phyloP scores from a whole-genome alignment of 2,329 filamentous ascomycete species.

The Dendrostoma leiphaemia region DNA sequence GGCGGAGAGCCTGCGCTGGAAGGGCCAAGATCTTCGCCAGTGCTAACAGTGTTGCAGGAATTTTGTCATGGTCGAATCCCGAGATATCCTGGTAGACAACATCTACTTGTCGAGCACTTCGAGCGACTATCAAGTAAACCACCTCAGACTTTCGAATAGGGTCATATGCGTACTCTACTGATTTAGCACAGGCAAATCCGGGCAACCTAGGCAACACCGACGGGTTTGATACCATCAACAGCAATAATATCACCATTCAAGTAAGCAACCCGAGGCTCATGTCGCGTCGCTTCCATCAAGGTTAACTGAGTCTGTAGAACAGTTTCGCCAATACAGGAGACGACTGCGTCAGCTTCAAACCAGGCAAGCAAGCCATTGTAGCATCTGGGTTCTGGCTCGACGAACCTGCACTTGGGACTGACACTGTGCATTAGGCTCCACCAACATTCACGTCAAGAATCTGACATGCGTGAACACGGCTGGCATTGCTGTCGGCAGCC shows the following conservation, averaged over 20 bases:
- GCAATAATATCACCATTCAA: slow-evolving; percentile 1
- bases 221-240: slow-evolving; percentile 5
- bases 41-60: neutral
- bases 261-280: neutral
- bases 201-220: slow-evolving; percentile 9
- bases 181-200: slow-evolving; percentile 3
- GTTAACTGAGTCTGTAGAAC: neutral
- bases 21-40: too few relatives aligned
- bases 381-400: too few relatives aligned
- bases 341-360: slow-evolving; percentile 7
- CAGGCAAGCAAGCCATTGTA: slow-evolving; percentile 1
- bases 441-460: slow-evolving; percentile 3
- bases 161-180: neutral
- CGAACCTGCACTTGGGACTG: neutral
- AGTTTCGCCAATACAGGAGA: slow-evolving; percentile 1
- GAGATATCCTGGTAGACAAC: neutral
- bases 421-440: neutral
- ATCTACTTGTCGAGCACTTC: slow-evolving; percentile 7
- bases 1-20: too few relatives aligned
- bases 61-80: slow-evolving; percentile 10
- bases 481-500: slow-evolving; percentile 6
- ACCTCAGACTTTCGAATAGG: too few relatives aligned
- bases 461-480: slow-evolving; percentile 4
- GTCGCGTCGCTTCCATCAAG: neutral
- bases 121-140: slow-evolving; percentile 1